Evolutionary conservation across 2,329 filamentous ascomycete species (phyloP).

Genomic region (Fusarium haematococcum): DNA sequence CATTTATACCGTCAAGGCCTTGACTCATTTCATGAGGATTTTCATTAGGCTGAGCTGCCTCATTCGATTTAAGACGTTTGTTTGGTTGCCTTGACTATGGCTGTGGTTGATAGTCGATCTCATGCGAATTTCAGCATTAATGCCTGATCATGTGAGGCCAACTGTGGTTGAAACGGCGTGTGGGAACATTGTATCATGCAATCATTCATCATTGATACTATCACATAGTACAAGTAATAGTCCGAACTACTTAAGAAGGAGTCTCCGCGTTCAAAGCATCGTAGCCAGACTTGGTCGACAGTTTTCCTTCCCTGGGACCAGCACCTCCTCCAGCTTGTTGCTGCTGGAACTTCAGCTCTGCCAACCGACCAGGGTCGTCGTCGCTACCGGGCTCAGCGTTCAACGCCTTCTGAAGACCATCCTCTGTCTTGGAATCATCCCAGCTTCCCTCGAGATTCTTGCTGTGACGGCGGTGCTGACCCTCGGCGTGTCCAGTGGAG

Average conservation of each 20-base stretch:
- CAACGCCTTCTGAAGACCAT: slow-evolving; percentile 55
- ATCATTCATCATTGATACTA: slow-evolving; percentile 27
- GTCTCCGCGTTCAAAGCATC: slow-evolving; percentile 47
- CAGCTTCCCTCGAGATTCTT: slow-evolving; percentile 56
- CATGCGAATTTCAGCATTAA: neutral
- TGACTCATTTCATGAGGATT: slow-evolving; percentile 7
- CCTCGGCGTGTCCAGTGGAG: slow-evolving; percentile 46
- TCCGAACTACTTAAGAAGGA: slow-evolving; percentile 39
- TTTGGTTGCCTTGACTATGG: neutral
- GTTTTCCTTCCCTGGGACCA: slow-evolving; percentile 42
- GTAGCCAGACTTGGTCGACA: slow-evolving; percentile 45
- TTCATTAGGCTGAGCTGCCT: neutral
- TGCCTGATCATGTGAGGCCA: neutral
- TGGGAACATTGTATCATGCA: slow-evolving; percentile 11
- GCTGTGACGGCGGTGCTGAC: slow-evolving; percentile 55
- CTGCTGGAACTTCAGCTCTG: slow-evolving; percentile 56
- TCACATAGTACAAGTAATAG: slow-evolving; percentile 2
- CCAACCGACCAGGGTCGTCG: slow-evolving; percentile 60
- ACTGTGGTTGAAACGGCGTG: neutral
- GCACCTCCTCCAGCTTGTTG: slow-evolving; percentile 41
- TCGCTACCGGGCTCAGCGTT: slow-evolving; percentile 58
- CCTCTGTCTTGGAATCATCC: slow-evolving; percentile 47
- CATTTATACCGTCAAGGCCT: slow-evolving; percentile 11
- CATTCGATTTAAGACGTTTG: neutral
- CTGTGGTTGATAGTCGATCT: neutral